Base-by-base conservation (phyloP, 176 grass and related monocot species). In the Tuctoria greenei region DNA sequence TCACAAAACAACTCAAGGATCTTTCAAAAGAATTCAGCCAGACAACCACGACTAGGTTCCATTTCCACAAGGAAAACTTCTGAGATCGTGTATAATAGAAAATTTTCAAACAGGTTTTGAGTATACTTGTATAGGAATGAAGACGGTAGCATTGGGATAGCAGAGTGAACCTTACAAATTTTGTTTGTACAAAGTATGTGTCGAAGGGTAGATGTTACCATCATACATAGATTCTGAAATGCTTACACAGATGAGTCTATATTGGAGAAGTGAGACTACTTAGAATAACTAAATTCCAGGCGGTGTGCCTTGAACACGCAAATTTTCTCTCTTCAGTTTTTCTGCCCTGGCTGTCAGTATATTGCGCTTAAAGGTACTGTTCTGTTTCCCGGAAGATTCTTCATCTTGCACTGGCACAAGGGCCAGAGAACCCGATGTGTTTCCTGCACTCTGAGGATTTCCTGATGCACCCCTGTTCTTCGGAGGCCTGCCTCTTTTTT, bases 1-100 rank as follows among this genome's bases (percentile, higher is more conserved):
- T 99, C 52, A 90, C 92, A 27, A 95, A 99, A 86, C 58, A 81
- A 25, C 67, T 99, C 16, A 88, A 88, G 82, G 89, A 95, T 49
- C 89, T 99, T 79, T 90, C 96, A 18, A 82, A 88, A 69, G 96
- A 99, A 83, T 99, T 99, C 86, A 95, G 85, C 61, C 87, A 95
- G 61, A 82, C 92, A 52, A 99, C 92, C 26, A 92, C 89, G 24
- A 99, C 92, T 64, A 82, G 89, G 67, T 99, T 99, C 66, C 92
- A 99, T 72, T 99, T 99, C 80, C 96, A 99, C 77, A 99, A 99
- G 77, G 96, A 99, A 55, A 99, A 99, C 80, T 99, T 99, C 57
- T 99, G 85, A 86, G 67, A 57, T 51, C 67, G 31, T 37, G 62
- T 56, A 39, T 28, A 67, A 51, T 56, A 42, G 61, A 67, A 24